Conservation (phyloP, 495 filamentous ascomycete genomes). For the Penicillium lividum region DNA sequence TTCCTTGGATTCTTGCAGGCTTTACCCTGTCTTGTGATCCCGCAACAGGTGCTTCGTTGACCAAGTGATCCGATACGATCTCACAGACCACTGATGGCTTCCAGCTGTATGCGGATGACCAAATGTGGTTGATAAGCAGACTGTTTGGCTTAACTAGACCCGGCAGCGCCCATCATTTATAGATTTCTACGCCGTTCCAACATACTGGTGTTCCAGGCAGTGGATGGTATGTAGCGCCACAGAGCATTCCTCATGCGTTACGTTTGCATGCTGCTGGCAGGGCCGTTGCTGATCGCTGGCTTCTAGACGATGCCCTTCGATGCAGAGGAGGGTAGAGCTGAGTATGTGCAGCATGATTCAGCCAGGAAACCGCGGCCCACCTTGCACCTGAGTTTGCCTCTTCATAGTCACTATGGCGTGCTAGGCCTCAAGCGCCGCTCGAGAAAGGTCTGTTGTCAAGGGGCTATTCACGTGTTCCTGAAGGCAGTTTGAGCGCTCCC, state of each 20-base stretch:
- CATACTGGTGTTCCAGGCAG: neutral
- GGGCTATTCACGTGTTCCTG: neutral
- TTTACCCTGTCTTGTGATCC: neutral
- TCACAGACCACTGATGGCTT: neutral
- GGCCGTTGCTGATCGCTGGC: neutral
- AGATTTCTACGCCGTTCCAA: neutral
- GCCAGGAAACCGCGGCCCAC: neutral
- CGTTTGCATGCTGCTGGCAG: neutral
- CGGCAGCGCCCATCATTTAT: neutral
- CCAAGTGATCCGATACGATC: neutral
- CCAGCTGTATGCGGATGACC: neutral
- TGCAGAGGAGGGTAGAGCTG: neutral
- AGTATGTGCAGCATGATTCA: neutral
- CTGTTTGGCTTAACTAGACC: neutral
- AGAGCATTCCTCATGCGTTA: neutral
- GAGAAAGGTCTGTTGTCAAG: neutral
- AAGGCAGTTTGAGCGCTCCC: neutral
- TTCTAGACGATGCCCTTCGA: neutral
- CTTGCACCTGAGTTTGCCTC: neutral
- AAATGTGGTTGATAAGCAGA: neutral
- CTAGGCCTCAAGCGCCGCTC: neutral
- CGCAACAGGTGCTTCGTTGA: neutral
- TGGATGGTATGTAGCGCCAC: neutral
- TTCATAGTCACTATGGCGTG: neutral
- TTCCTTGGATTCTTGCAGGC: neutral